Evolutionary conservation across 2,329 filamentous ascomycete species (phyloP).

Genomic region (Colletotrichum sublineola): DNA sequence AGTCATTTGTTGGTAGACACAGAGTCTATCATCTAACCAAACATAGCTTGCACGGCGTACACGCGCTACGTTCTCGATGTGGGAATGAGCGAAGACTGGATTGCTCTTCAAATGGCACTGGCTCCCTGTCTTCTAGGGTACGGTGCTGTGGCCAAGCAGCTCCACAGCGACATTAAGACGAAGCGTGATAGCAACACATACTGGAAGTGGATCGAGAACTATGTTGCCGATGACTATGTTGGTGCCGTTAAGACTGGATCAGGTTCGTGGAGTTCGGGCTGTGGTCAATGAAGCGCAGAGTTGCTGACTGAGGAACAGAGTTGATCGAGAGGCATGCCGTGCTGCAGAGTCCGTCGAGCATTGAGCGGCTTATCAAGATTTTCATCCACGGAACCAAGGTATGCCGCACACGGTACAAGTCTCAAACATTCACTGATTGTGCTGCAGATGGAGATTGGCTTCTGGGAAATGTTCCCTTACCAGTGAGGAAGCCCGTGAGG

Average conservation of each 20-base stretch:
- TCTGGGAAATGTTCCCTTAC: constrained; percentile 67
- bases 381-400: constrained; percentile 91
- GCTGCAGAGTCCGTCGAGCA: constrained; percentile 78
- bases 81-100: constrained; percentile 88
- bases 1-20: constrained; percentile 15
- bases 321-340: constrained; percentile 81
- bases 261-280: constrained; percentile 62
- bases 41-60: constrained; percentile 82
- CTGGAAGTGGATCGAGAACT: constrained; percentile 93
- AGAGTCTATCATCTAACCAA: constrained; percentile 15
- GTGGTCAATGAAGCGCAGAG: not conserved
- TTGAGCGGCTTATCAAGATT: constrained; percentile 86
- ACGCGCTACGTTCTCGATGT: constrained; percentile 89
- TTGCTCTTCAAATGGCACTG: constrained; percentile 86
- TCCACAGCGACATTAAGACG: constrained; percentile 74
- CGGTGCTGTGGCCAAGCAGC: constrained; percentile 79
- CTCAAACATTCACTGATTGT: constrained; percentile 13
- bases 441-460: constrained; percentile 65
- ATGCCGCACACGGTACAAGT: constrained; percentile 47
- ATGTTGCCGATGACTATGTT: constrained; percentile 83
- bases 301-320: constrained; percentile 57
- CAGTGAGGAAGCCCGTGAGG: constrained; percentile 38
- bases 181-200: constrained; percentile 78
- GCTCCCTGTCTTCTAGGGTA: constrained; percentile 94
- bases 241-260: constrained; percentile 78